Evolutionary conservation across 2,329 filamentous ascomycete species (phyloP).

Genomic region (Aschersonia sp.): DNA sequence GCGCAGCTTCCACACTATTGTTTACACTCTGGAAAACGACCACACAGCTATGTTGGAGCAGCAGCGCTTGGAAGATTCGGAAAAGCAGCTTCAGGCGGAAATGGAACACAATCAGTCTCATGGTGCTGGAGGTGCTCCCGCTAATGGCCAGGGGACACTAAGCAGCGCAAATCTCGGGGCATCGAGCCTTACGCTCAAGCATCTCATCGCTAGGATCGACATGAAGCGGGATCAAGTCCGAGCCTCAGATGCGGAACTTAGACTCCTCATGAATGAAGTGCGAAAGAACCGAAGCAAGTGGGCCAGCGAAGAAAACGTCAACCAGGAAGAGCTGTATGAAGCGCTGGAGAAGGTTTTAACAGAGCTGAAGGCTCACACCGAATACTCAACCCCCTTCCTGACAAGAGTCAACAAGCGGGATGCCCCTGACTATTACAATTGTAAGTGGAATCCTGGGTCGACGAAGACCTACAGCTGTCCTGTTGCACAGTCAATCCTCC

Average conservation of each 20-base stretch:
- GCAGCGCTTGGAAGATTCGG: constrained; percentile 89
- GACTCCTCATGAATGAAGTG: constrained; percentile 91
- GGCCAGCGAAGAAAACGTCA: constrained; percentile 94
- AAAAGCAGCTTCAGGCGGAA: constrained; percentile 90
- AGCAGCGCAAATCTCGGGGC: constrained; percentile 91
- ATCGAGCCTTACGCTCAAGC: constrained; percentile 90
- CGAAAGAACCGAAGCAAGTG: constrained; percentile 97
- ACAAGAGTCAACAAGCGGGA: constrained; percentile 94
- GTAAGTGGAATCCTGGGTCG: constrained; percentile 35
- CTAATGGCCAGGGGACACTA: constrained; percentile 69
- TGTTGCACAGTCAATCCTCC: not conserved
- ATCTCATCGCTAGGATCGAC: constrained; percentile 91
- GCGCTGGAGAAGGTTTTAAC: constrained; percentile 92
- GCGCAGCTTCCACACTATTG: constrained; percentile 81
- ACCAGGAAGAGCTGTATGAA: constrained; percentile 96
- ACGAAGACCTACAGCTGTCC: not conserved
- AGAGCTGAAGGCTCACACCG: constrained; percentile 91
- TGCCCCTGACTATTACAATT: constrained; percentile 84
- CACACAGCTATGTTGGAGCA: constrained; percentile 95
- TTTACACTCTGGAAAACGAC: constrained; percentile 92
- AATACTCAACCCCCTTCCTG: constrained; percentile 93
- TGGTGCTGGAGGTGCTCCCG: constrained; percentile 29
- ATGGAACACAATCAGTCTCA: constrained; percentile 53
- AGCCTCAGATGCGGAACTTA: constrained; percentile 84
- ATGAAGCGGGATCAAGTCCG: constrained; percentile 79